Base-by-base conservation (phyloP, 305 asterid genomes). In the Fraxinus paxiana region DNA sequence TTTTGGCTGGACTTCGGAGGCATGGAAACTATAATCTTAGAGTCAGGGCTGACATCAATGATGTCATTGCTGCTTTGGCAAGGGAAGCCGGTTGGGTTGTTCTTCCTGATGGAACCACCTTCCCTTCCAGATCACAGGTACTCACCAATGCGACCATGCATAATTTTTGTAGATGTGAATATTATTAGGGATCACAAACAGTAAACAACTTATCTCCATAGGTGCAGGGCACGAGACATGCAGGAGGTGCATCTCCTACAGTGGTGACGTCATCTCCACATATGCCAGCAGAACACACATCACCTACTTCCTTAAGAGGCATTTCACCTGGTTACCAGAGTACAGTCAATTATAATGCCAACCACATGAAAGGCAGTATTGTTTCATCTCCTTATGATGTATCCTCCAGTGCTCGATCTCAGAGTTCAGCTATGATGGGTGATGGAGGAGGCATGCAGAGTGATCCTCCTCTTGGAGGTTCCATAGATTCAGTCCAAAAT, bases 81-180 rank as follows among this genome's bases (percentile, higher is more conserved):
- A 90, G 97, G 93, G 99, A 96, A 91, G 98, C 99, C 18, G 99
- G 99, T 61, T 96, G 97, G 98, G 97, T 92, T 78, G 99, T 94
- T 89, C 98, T 92, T 87, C 98, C 98, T 13, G 99, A 96, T 88
- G 99, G 99, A 76, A 96, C 98, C 84, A 96, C 98, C 77, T 94
- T 88, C 78, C 99, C 98, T 83, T 87, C 98, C 79, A 90, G 89
- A 86, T 84, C 93, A 34, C 99, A 91, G 97, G 97, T 94, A 90
- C 79, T 69, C 34, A 33, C n/a, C 34, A 22, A 12, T 67, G 75
- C 10, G 22, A 65, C 24, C 4, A 76, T 35, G 67, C 31, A 33
- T 31, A 28, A 5, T 51, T 35, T 65, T 67, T 4, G 34, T 79
- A 54, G 9, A 34, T 79, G 26, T 51, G 61, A 6, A 17, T 72